Conservation (phyloP, 208 protist species). For the Trypanosoma mega region DNA sequence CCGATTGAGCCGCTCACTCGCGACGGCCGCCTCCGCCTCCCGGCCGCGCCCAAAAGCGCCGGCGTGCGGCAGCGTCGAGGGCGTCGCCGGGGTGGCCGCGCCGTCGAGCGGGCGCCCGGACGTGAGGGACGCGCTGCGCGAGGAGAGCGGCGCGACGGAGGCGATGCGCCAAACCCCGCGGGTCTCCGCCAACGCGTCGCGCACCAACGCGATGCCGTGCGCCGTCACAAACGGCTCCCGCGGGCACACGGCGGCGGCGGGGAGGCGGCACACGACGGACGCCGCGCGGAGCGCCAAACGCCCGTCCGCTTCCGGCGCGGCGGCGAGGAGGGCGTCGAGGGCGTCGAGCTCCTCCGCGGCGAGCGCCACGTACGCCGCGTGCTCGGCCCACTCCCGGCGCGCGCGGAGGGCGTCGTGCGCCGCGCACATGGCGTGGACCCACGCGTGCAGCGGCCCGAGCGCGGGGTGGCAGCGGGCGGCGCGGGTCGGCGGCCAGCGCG, state of each 20-base stretch:
- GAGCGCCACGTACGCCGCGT: conserved; percentile 37
- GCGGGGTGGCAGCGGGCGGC: conserved; percentile 8
- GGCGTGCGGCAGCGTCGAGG: conserved; percentile 1
- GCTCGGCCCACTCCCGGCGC: conserved; percentile 28
- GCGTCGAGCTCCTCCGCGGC: conserved; percentile 40
- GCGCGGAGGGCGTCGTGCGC: conserved; percentile 15
- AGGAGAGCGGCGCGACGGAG: no score
- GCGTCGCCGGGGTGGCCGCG: neutral
- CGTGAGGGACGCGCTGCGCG: no score
- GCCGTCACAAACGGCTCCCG: neutral
- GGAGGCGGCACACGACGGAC: neutral
- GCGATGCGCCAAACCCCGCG: no score
- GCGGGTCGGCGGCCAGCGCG: conserved; percentile 5
- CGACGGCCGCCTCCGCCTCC: neutral
- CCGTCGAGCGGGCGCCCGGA: no score
- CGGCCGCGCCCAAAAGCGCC: neutral
- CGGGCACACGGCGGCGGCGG: neutral
- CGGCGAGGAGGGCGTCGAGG: conserved; percentile 28
- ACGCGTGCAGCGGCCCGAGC: conserved; percentile 29
- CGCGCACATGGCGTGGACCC: conserved; percentile 27
- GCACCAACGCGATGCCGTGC: neutral
- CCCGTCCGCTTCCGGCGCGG: neutral
- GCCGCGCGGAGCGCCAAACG: neutral
- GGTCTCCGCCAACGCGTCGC: no score
- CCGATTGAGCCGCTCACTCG: conserved; percentile 46